phyloP scores from a whole-genome alignment of 2,329 filamentous ascomycete genomes.

The Neopestalotiopsis sp. region DNA sequence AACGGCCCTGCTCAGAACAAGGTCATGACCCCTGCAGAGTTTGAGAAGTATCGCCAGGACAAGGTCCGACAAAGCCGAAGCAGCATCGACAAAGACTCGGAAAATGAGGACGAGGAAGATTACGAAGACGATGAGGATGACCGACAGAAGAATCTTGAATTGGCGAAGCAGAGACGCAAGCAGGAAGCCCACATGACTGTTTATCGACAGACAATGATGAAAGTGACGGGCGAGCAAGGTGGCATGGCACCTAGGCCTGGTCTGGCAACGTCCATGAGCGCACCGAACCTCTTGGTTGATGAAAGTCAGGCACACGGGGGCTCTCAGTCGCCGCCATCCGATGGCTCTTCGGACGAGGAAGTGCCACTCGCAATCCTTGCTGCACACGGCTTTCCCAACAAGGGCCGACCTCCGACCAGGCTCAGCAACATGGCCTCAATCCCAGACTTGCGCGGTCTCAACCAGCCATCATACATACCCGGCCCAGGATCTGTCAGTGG shows the following conservation, averaged over 20 bases:
- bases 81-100: slow-evolving; percentile 42
- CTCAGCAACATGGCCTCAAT: slow-evolving; percentile 71
- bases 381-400: slow-evolving; percentile 86
- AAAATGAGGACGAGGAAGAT: slow-evolving; percentile 53
- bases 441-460: slow-evolving; percentile 70
- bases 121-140: slow-evolving; percentile 76
- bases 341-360: slow-evolving; percentile 81
- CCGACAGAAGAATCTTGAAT: slow-evolving; percentile 73
- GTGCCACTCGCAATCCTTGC: slow-evolving; percentile 85
- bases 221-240: slow-evolving; percentile 79
- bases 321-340: slow-evolving; percentile 45
- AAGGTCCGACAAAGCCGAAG: slow-evolving; percentile 65
- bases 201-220: slow-evolving; percentile 96
- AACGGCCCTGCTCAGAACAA: slow-evolving; percentile 63
- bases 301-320: slow-evolving; percentile 39
- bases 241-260: slow-evolving; percentile 57
- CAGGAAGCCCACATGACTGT: slow-evolving; percentile 90
- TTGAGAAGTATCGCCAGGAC: slow-evolving; percentile 80
- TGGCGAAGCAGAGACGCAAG: slow-evolving; percentile 79
- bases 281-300: slow-evolving; percentile 59
- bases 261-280: slow-evolving; percentile 64
- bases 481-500: slow-evolving; percentile 64
- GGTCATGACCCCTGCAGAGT: slow-evolving; percentile 89
- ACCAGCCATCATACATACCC: slow-evolving; percentile 50
- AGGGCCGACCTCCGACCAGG: slow-evolving; percentile 74